Conservation (phyloP, 73 alveolate genomes). For the Paramecium pentaurelia region DNA sequence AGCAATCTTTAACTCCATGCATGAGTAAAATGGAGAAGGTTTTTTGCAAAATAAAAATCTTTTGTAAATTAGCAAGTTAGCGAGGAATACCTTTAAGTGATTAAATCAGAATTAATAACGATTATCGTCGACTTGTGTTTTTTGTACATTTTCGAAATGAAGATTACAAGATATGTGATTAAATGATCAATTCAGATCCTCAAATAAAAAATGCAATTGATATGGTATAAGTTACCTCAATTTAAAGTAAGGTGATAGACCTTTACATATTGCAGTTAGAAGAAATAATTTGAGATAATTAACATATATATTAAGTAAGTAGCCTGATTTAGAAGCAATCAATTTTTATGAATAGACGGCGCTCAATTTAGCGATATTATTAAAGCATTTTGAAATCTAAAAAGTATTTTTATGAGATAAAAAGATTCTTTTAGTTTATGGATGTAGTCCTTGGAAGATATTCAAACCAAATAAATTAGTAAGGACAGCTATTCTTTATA, state of each 20-base stretch:
- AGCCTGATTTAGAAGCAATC: neutral
- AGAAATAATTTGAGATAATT: neutral
- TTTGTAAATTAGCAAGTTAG: neutral
- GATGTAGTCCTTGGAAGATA: neutral
- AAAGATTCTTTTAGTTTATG: neutral
- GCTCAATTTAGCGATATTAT: neutral
- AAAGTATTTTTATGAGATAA: neutral
- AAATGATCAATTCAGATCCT: neutral
- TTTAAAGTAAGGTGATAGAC: neutral
- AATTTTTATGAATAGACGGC: neutral
- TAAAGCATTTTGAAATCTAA: neutral
- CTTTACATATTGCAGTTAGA: neutral
- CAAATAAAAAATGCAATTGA: neutral
- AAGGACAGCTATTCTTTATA: neutral
- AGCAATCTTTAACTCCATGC: neutral
- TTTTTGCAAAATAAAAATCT: neutral
- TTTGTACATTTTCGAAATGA: neutral
- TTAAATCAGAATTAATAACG: neutral
- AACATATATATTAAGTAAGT: neutral
- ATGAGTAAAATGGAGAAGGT: neutral
- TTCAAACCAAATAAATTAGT: neutral
- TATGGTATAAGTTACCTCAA: neutral
- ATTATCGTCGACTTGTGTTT: neutral
- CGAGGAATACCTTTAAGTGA: neutral
- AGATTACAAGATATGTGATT: neutral